Base-by-base conservation (phyloP, 768 basidiomycete species). In the Candolleomyces aberdarensis region DNA sequence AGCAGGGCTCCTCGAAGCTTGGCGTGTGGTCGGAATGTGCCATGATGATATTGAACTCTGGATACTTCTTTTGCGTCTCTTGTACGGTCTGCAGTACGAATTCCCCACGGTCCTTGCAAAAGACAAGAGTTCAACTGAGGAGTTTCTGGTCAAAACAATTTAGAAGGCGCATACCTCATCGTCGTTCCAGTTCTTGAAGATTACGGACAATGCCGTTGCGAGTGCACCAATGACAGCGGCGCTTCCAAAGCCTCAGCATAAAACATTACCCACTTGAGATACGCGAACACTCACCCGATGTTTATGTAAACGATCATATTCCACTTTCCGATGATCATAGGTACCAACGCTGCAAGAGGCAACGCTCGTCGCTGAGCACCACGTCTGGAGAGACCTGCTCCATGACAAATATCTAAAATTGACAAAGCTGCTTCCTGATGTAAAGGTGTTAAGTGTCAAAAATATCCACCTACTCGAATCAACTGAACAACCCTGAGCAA, bases 31-130 rank as follows among this genome's bases (percentile, higher is more conserved):
- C 57, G 19, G 41, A 26, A 20, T 58, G 57, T 2, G 31, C 41
- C n/a, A 58, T 46, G 17, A 58, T 32, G 31, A 58, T 29, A 22
- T 58, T 32, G 19, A 15, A 58, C 7, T 58, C 57, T 32, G 57
- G 57, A 47, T 46, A 20, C n/a, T 46, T 32, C 57, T 46, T 3
- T 3, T 3, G 31, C 13, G 31, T 31, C 14, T 58, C 36, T 8
- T 17, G 1, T n/a, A 58, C 17, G 8, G 43, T 46, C 48, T 48
- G 2, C 9, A 47, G 17, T 13, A 58, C 57, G 57, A 10, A 58
- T 20, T 46, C 46, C 29, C 57, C 44, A 32, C 57, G 57, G 2
- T 58, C 57, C 57, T 58, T 22, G 14, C 2, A n/a, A 13, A 43
- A 5, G 41, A 43, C 3, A 5, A 5, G n/a, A 5, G n/a, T 43